Conservation (phyloP, 2,329 filamentous ascomycete species). For the Hypomyces perniciosus region DNA sequence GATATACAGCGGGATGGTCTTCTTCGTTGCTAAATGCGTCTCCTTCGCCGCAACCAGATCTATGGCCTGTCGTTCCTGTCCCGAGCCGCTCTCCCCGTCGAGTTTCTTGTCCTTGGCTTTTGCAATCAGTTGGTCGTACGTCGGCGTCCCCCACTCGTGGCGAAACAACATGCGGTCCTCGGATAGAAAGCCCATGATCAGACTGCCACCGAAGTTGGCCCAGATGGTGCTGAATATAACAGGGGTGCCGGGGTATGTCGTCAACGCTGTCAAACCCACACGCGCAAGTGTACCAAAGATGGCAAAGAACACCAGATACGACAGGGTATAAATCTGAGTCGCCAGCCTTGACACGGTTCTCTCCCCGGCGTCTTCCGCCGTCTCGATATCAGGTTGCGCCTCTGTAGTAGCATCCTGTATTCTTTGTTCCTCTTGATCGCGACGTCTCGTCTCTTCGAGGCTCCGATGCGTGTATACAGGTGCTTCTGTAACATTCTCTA, state of each 20-base stretch:
- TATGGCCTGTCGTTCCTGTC: conserved; percentile 16
- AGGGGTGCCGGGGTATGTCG: conserved; percentile 71
- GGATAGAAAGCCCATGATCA: conserved; percentile 78
- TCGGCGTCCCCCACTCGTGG: conserved; percentile 53
- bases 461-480: conserved; percentile 13
- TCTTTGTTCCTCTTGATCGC: conserved; percentile 9
- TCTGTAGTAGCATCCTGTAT: conserved; percentile 10
- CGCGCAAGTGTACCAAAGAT: conserved; percentile 79
- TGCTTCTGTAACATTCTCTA: conserved; percentile 14
- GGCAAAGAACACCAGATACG: conserved; percentile 80
- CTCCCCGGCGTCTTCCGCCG: conserved; percentile 5
- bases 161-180: conserved; percentile 74
- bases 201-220: conserved; percentile 78
- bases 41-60: conserved; percentile 45
- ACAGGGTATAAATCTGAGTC: conserved; percentile 64
- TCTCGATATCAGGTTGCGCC: not conserved
- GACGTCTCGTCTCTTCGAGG: conserved; percentile 14
- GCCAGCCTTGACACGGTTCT: conserved; percentile 40
- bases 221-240: conserved; percentile 71
- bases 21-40: conserved; percentile 61
- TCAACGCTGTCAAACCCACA: conserved; percentile 72
- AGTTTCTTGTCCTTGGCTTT: conserved; percentile 23
- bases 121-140: conserved; percentile 32
- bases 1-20: conserved; percentile 82
- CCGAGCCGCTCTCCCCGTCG: conserved; percentile 33